Percentiles rank a stretch among this genome's conserved stretches.
Evolutionary conservation across 257 asterid genomes (phyloP).

Genomic region (Solanum commersonii): DNA sequence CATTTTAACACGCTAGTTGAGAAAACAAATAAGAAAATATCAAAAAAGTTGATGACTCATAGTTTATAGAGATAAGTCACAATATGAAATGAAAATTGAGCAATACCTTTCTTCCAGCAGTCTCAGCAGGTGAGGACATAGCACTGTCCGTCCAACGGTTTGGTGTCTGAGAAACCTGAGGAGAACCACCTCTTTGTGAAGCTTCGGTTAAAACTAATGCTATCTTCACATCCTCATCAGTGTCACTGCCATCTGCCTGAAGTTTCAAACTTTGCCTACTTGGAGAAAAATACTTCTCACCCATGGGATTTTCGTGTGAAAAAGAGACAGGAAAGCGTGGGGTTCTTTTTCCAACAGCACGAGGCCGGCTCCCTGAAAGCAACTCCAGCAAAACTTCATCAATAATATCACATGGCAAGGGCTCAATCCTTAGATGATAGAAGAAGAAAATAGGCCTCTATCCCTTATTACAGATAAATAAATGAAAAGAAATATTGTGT

Average conservation of each 20-base stretch:
- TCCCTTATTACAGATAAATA: not conserved
- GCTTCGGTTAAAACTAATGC: constrained; percentile 86
- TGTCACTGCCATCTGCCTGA: constrained; percentile 44
- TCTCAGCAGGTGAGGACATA: constrained; percentile 58
- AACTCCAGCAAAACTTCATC: constrained; percentile 14
- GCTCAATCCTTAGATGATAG: constrained; percentile 5
- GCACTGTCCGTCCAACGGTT: constrained; percentile 63
- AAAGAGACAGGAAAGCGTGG: constrained; percentile 73
- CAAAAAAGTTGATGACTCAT: not conserved
- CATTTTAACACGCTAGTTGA: constrained; percentile 16
- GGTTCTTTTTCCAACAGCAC: constrained; percentile 87
- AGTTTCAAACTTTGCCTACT: constrained; percentile 44
- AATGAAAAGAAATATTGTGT: not conserved
- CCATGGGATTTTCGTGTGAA: constrained; percentile 33
- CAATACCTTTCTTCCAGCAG: constrained; percentile 54
- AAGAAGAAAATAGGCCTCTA: not conserved
- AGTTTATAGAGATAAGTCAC: not conserved
- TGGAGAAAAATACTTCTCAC: constrained; percentile 43
- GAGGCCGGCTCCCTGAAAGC: constrained; percentile 61
- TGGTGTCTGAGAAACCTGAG: constrained; percentile 82
- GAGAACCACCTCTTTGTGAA: constrained; percentile 83
- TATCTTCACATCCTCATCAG: constrained; percentile 67
- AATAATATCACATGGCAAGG: constrained; percentile 8
- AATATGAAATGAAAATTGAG: constrained; percentile 1
- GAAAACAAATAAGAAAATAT: not conserved